phyloP scores from a whole-genome alignment of 257 asterid species.

The Ballota nigra region DNA sequence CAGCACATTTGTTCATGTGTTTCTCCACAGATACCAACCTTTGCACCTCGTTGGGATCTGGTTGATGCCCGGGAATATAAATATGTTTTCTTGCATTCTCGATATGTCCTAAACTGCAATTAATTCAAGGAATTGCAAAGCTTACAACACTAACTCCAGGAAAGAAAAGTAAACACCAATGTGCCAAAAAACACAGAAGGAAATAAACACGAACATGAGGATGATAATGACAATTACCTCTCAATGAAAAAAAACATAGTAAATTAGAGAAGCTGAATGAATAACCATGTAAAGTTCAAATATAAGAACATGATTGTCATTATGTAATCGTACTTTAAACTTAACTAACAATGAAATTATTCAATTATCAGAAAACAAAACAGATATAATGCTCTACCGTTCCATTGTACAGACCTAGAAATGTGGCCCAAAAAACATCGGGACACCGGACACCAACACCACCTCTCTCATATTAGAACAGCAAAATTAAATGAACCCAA shows the following conservation, averaged over 20 bases:
- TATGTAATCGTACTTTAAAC: neutral
- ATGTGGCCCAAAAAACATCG: conserved; percentile 9
- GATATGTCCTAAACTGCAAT: conserved; percentile 68
- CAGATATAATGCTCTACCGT: neutral
- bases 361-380: neutral
- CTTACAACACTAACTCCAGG: conserved; percentile 15
- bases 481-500: conserved; percentile 19
- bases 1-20: conserved; percentile 59
- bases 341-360: conserved; percentile 7
- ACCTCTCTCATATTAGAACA: conserved; percentile 21
- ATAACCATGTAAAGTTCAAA: neutral
- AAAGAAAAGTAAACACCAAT: neutral
- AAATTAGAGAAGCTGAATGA: neutral
- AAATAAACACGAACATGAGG: neutral
- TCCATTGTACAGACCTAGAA: conserved; percentile 10
- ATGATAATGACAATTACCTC: neutral
- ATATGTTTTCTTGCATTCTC: conserved; percentile 67
- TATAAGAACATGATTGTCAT: neutral
- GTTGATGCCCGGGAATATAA: conserved; percentile 47
- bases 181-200: neutral
- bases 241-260: neutral
- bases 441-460: conserved; percentile 9
- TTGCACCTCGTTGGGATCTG: conserved; percentile 52
- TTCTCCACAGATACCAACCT: conserved; percentile 67
- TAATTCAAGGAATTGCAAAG: conserved; percentile 35